Evolutionary conservation across 306 rosid genomes (phyloP).

Genomic region (Prunus fruticosa): DNA sequence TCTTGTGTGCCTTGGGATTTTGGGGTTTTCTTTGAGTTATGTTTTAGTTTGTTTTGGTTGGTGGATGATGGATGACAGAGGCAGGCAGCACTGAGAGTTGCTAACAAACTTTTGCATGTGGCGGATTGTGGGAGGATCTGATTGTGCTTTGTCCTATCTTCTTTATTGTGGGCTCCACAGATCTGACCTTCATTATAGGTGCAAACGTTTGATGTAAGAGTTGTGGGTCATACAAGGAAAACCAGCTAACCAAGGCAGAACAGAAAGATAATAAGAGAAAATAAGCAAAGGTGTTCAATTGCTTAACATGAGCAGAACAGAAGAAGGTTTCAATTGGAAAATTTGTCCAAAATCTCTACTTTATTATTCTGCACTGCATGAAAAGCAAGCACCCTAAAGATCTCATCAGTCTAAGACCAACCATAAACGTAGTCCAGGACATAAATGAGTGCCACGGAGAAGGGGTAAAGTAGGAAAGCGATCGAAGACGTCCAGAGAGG

Average conservation of each 20-base stretch:
- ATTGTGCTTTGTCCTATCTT: constrained; percentile 29
- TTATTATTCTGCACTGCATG: not conserved
- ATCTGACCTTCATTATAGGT: constrained; percentile 20
- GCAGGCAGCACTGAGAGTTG: constrained; percentile 18
- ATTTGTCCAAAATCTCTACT: constrained; percentile 17
- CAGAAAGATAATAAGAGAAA: too few species aligned
- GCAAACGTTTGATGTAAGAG: not conserved
- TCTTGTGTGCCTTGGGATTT: constrained; percentile 1
- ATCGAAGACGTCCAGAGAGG: constrained; percentile 83
- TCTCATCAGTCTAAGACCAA: constrained; percentile 55
- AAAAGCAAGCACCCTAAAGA: not conserved
- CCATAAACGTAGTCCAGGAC: constrained; percentile 86
- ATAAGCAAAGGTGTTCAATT: not conserved
- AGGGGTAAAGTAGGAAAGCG: constrained; percentile 84
- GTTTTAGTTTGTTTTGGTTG: constrained; percentile 11
- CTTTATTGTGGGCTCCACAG: constrained; percentile 29
- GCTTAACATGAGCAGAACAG: not conserved
- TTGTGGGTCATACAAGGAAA: not conserved
- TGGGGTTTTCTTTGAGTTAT: constrained; percentile 8
- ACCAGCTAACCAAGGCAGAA: not conserved
- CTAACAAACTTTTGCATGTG: constrained; percentile 46
- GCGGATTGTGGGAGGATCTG: constrained; percentile 37
- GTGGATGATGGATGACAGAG: constrained; percentile 26
- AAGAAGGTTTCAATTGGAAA: too few species aligned
- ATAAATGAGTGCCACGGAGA: constrained; percentile 76